Evolutionary conservation across 1,139 yeast genomes (phyloP), one percentile per base, ranked within the genome.

Genomic region (Kurtzmaniella quercitrusa): DNA sequence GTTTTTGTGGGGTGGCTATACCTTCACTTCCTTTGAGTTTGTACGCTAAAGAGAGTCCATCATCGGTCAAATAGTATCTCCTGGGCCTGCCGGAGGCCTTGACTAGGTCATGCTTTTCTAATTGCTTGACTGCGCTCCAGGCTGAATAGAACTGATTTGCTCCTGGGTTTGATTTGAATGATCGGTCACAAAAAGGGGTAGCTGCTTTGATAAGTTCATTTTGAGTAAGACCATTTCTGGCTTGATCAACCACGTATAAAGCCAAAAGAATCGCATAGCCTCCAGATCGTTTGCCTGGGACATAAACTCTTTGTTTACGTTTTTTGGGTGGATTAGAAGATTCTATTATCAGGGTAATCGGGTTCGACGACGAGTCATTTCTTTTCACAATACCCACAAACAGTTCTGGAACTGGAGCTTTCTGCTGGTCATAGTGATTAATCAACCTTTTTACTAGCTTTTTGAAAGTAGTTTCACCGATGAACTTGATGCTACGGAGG

Each of bases 251-350:
- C 38, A 79, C 68, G 43, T 77, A 69, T 12, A 93, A 62, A 0
- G 85, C 85, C 17, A 90, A 52, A 34, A 93, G 56, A 6, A 93
- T 85, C 0, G 95, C 96, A 64, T 86, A 93, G 0, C 90, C 94
- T 0, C 98, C 97, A 0, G 95, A 81, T 37, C 94, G 68, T 49
- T 80, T 81, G 39, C 75, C 73, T 1, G 98, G 98, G 0, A 91
- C 75, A 58, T 88, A 93, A 37, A 63, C 67, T 46, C 72, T 68
- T 43, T 58, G 67, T 62, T 59, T 37, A 56, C 59, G 46, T 44
- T 55, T 58, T 46, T 55, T 58, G 46, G 58, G 63, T 23, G 58
- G 50, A 12, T 37, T 38, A 18, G 31, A 27, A 10, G 31, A 12
- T 10, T 27, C 31, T 10, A n/a, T 3, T 7, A 5, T n/a, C 8